These are phyloP conservation scores for Phycomyces blakesleeanus DNA, from an alignment of 192 early-diverging fungal genomes.

Conservation along the genomic window DNA sequence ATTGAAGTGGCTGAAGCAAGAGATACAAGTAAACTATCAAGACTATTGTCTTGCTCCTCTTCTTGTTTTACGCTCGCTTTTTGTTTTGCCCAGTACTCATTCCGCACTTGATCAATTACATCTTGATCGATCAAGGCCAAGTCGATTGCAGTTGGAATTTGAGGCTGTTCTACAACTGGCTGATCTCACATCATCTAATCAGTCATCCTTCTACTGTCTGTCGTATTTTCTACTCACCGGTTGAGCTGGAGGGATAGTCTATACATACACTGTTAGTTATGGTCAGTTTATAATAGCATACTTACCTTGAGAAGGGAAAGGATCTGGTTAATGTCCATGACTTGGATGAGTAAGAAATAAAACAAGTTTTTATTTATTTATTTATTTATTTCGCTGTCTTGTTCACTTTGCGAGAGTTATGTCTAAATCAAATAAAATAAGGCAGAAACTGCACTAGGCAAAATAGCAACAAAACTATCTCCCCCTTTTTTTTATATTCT, in stretches of 20 bases:
- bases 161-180: background rate
- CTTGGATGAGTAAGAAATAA: background rate
- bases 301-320: slow-evolving; percentile 15
- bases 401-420: background rate
- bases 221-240: background rate
- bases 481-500: background rate
- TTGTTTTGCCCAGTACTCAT: slow-evolving; percentile 21
- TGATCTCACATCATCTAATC: background rate
- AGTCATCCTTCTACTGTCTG: background rate
- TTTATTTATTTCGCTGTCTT: background rate
- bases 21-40: slow-evolving; percentile 1
- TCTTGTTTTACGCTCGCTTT: background rate
- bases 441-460: no score
- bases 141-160: slow-evolving; percentile 11
- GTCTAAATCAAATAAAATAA: no score
- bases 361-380: background rate
- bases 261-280: background rate
- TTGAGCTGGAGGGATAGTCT: background rate
- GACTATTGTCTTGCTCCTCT: background rate
- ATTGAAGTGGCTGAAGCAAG: slow-evolving; percentile 15
- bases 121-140: slow-evolving; percentile 17
- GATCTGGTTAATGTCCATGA: slow-evolving; percentile 21
- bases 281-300: background rate
- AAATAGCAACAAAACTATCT: background rate
- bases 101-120: slow-evolving; percentile 19